Conservation (phyloP, 2,329 filamentous ascomycete genomes). For the Hypomyces perniciosus region DNA sequence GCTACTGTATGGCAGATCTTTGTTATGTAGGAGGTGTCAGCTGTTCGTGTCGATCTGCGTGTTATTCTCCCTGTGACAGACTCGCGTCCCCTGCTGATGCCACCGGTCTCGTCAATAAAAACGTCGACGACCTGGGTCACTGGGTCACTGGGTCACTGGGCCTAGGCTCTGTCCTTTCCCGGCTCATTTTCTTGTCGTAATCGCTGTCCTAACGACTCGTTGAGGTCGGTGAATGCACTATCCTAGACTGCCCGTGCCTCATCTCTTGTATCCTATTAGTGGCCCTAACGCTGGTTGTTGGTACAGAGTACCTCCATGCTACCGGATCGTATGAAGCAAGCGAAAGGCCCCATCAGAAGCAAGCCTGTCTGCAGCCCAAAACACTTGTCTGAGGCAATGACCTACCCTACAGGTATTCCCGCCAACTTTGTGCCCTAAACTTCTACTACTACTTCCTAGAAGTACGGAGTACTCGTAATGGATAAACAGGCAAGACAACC, state of each 20-base stretch:
- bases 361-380: too few species aligned
- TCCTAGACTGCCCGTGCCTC: conserved; percentile 1
- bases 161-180: too few species aligned
- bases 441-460: too few species aligned
- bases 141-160: too few species aligned
- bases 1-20: background rate
- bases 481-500: too few species aligned
- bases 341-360: too few species aligned
- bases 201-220: too few species aligned
- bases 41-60: conserved; percentile 8
- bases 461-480: too few species aligned
- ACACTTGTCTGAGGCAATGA: too few species aligned
- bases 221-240: background rate
- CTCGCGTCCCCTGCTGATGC: conserved; percentile 4
- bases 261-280: conserved; percentile 1
- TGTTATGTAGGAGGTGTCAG: conserved; percentile 1
- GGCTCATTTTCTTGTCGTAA: too few species aligned
- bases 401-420: too few species aligned
- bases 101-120: background rate
- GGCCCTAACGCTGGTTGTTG: conserved; percentile 1
- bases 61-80: background rate
- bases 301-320: background rate
- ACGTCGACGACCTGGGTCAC: background rate
- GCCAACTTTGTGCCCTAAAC: too few species aligned
- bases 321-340: background rate